These are phyloP conservation scores for Dissophora globulifera DNA, from an alignment of 192 early-diverging fungal species.

Conservation along the genomic window DNA sequence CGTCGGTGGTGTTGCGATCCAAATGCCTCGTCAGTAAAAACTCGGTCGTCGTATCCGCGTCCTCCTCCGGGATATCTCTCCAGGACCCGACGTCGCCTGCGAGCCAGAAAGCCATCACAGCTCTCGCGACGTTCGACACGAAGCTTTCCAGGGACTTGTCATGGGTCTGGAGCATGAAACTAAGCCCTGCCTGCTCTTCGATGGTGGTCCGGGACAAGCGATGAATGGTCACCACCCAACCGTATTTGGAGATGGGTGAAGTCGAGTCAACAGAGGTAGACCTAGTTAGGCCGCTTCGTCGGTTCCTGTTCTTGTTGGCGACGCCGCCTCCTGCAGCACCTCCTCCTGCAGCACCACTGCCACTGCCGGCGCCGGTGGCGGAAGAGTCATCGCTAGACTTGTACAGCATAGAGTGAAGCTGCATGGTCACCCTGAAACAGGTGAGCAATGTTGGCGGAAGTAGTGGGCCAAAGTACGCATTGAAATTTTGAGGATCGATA, in stretches of 20 bases:
- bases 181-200: slow-evolving; percentile 43
- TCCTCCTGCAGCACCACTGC: not conserved
- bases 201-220: slow-evolving; percentile 43
- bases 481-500: slow-evolving; percentile 39
- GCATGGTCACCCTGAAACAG: slow-evolving; percentile 46
- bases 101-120: slow-evolving; percentile 47
- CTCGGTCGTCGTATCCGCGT: slow-evolving; percentile 20
- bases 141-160: slow-evolving; percentile 47
- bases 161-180: slow-evolving; percentile 50
- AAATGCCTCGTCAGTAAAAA: slow-evolving; percentile 45
- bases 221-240: slow-evolving; percentile 50
- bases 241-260: slow-evolving; percentile 45
- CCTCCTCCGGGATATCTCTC: slow-evolving; percentile 35
- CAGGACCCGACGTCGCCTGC: slow-evolving; percentile 42
- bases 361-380: too few species aligned
- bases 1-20: not conserved
- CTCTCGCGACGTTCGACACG: slow-evolving; percentile 37
- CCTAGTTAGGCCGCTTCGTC: slow-evolving; percentile 17
- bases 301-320: slow-evolving; percentile 11
- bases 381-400: slow-evolving; percentile 8
- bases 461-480: slow-evolving; percentile 24
- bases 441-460: slow-evolving; percentile 38
- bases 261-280: slow-evolving; percentile 35
- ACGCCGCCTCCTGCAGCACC: not conserved
- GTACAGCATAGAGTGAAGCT: slow-evolving; percentile 36